These are phyloP conservation scores for Cubamyces sp. DNA, from an alignment of 768 basidiomycete species.

Conservation along the genomic window DNA sequence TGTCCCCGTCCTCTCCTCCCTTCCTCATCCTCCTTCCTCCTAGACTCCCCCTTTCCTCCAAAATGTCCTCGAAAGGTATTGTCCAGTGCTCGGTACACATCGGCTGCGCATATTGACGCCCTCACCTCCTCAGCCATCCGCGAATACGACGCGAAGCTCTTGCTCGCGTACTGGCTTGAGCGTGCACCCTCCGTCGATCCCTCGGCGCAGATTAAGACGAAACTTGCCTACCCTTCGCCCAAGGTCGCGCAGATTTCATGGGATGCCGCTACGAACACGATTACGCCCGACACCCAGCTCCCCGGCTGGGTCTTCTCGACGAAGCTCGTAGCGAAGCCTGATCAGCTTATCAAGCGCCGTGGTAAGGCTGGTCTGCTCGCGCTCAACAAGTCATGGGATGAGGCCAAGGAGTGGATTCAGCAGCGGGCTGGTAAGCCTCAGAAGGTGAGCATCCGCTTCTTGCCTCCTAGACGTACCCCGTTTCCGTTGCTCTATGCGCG, in stretches of 20 bases:
- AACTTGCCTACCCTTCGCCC: constrained; percentile 65
- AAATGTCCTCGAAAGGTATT: constrained; percentile 38
- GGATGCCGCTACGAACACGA: constrained; percentile 68
- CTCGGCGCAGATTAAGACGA: constrained; percentile 54
- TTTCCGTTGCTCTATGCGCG: neutral
- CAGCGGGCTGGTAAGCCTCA: constrained; percentile 91
- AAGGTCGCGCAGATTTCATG: constrained; percentile 89
- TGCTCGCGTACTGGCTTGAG: constrained; percentile 96
- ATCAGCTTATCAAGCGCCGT: constrained; percentile 99
- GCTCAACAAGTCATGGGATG: constrained; percentile 91
- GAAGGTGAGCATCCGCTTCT: constrained; percentile 56
- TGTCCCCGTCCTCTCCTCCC: constrained; percentile 17
- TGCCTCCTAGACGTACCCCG: constrained; percentile 8
- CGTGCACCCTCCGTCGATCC: constrained; percentile 81
- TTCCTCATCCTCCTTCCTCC: constrained; percentile 17
- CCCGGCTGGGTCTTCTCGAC: constrained; percentile 82
- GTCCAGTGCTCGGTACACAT: neutral
- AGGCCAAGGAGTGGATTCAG: constrained; percentile 85
- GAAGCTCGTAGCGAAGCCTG: constrained; percentile 95
- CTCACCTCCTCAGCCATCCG: constrained; percentile 64
- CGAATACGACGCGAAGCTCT: constrained; percentile 98
- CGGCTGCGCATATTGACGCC: constrained; percentile 5
- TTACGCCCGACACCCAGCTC: constrained; percentile 62
- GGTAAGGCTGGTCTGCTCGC: constrained; percentile 96
- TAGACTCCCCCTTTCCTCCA: constrained; percentile 15